These are phyloP conservation scores for Kluyveromyces sp. DNA, from an alignment of 1,139 yeast genomes.

Conservation along the genomic window DNA sequence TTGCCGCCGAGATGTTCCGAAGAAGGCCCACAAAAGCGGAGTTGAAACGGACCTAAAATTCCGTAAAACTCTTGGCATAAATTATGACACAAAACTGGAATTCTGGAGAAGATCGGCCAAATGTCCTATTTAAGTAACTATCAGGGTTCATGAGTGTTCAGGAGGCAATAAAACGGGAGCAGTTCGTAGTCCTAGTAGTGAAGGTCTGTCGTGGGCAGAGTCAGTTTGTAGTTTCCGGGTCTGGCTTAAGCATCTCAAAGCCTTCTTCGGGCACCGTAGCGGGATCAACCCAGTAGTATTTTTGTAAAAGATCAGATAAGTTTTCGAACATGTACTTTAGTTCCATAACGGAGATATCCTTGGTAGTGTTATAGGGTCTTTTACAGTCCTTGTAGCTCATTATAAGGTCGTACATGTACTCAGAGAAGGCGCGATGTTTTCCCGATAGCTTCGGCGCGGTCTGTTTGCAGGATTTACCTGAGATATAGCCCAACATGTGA, in stretches of 20 bases:
- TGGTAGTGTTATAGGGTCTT: slow-evolving; percentile 4
- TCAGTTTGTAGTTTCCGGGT: neutral
- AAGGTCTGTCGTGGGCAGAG: too few species aligned
- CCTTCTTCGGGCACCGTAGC: slow-evolving; percentile 7
- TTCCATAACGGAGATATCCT: slow-evolving; percentile 5
- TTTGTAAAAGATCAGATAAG: slow-evolving; percentile 4
- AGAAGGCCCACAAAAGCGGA: neutral
- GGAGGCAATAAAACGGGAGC: too few species aligned
- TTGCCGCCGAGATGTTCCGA: neutral
- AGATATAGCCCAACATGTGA: slow-evolving; percentile 4
- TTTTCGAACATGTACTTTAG: slow-evolving; percentile 4
- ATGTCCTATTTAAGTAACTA: too few species aligned
- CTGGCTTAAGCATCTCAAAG: neutral
- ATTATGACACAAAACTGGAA: neutral
- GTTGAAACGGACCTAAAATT: neutral
- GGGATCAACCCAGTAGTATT: slow-evolving; percentile 10
- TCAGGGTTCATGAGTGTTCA: too few species aligned
- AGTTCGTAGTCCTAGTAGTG: too few species aligned
- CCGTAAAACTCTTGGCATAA: too few species aligned
- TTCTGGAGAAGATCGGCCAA: too few species aligned
- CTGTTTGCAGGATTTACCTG: slow-evolving; percentile 6
- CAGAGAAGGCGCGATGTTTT: neutral
- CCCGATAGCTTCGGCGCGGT: neutral
- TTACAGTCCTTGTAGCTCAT: slow-evolving; percentile 2
- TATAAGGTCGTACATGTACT: neutral